Percentiles rank a stretch among this genome's conserved stretches.
Evolutionary conservation across 2,329 filamentous ascomycete species (phyloP).

Genomic region (Eutypella sp.): DNA sequence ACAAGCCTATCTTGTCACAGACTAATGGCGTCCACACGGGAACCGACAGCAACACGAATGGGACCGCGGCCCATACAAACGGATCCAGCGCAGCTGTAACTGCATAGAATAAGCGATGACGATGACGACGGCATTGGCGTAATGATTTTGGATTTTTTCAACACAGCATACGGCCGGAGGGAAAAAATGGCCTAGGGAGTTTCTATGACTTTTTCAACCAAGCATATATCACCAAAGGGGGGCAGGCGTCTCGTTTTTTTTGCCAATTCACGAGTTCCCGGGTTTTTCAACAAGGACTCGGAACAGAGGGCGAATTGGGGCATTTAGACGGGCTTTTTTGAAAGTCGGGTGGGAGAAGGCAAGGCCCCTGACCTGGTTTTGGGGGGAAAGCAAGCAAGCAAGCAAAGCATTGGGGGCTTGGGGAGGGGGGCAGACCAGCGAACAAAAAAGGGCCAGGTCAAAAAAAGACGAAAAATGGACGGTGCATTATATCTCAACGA

Average conservation of each 20-base stretch:
- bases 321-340: not conserved
- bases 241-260: too few species aligned
- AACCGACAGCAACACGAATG: slow-evolving; percentile 18
- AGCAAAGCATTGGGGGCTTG: slow-evolving; percentile 15
- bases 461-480: slow-evolving; percentile 10
- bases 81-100: not conserved
- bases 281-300: slow-evolving; percentile 30
- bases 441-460: not conserved
- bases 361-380: too few species aligned
- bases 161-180: slow-evolving; percentile 23
- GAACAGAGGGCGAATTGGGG: slow-evolving; percentile 20
- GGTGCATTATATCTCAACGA: not conserved
- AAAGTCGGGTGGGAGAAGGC: too few species aligned
- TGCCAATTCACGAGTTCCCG: slow-evolving; percentile 22
- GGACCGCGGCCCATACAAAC: slow-evolving; percentile 3
- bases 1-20: slow-evolving; percentile 34
- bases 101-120: slow-evolving; percentile 11
- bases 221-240: slow-evolving; percentile 28
- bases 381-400: too few species aligned
- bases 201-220: slow-evolving; percentile 28
- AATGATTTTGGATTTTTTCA: slow-evolving; percentile 29
- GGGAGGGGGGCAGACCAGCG: not conserved
- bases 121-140: slow-evolving; percentile 22
- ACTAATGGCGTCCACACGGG: slow-evolving; percentile 24
- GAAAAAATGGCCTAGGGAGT: slow-evolving; percentile 12